Percentiles rank a stretch among this genome's conserved stretches.
phyloP scores from a whole-genome alignment of 2,329 filamentous ascomycete genomes.

The Orbilia brochopaga region DNA sequence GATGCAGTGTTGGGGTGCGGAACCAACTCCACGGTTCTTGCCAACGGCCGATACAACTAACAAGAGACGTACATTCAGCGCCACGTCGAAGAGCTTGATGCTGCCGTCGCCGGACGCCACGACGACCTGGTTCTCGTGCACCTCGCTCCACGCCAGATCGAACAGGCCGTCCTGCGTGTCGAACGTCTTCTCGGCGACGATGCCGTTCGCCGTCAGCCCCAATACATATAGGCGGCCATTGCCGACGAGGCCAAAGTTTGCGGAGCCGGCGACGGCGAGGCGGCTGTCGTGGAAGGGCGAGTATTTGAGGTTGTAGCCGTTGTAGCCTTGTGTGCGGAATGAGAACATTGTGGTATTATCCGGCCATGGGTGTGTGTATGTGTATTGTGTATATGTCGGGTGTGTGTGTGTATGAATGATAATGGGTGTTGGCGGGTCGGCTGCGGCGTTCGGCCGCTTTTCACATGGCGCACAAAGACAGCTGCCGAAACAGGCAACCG shows the following conservation, averaged over 20 bases:
- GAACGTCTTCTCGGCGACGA: constrained; percentile 87
- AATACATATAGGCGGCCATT: constrained; percentile 90
- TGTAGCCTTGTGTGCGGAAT: constrained; percentile 90
- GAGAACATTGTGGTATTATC: constrained; percentile 72
- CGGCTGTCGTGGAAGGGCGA: constrained; percentile 97
- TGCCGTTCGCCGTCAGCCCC: constrained; percentile 79
- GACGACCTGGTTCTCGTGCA: constrained; percentile 92
- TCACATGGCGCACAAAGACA: background rate
- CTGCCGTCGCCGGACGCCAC: constrained; percentile 91
- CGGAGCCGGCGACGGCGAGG: constrained; percentile 84
- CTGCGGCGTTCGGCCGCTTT: background rate
- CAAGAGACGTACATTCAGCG: constrained; percentile 62
- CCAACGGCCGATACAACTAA: background rate
- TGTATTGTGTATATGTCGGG: background rate
- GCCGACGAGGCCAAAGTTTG: constrained; percentile 95
- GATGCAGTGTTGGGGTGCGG: too few species aligned
- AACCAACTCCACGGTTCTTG: too few species aligned
- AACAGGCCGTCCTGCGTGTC: constrained; percentile 97
- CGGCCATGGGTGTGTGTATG: background rate
- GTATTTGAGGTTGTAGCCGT: constrained; percentile 97
- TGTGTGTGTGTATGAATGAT: background rate
- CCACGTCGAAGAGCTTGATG: constrained; percentile 90
- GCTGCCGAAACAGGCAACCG: background rate
- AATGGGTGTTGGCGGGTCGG: background rate
- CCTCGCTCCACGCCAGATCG: constrained; percentile 92